Evolutionary conservation across 768 basidiomycete species (phyloP).

Genomic region (Naganishia antarctica): DNA sequence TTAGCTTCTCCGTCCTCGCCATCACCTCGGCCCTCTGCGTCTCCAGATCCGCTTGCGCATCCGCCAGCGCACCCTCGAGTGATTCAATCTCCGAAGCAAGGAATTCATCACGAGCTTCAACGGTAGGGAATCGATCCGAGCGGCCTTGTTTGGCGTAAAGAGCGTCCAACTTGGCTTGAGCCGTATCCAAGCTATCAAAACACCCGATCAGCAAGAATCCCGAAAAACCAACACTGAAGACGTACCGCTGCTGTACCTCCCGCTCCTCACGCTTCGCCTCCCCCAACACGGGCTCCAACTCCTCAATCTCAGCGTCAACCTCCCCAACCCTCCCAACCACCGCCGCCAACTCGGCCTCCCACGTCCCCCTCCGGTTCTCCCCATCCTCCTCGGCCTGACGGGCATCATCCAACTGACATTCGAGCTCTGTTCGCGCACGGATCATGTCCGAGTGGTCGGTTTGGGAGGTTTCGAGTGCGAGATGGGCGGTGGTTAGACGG

Average conservation of each 20-base stretch:
- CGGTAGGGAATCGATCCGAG: constrained; percentile 73
- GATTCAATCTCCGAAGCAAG: constrained; percentile 72
- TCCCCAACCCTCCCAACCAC: constrained; percentile 61
- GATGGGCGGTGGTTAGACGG: constrained; percentile 62
- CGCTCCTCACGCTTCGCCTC: constrained; percentile 53
- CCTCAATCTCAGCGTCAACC: constrained; percentile 62
- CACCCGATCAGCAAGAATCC: constrained; percentile 13
- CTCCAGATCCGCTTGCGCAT: constrained; percentile 59
- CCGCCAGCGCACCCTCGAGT: constrained; percentile 58
- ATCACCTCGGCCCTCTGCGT: constrained; percentile 49
- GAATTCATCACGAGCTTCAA: constrained; percentile 75
- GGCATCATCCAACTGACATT: constrained; percentile 76
- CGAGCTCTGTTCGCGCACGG: constrained; percentile 75
- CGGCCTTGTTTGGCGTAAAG: constrained; percentile 90
- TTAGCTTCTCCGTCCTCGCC: constrained; percentile 43
- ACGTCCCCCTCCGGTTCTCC: constrained; percentile 60
- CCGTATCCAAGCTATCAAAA: constrained; percentile 61
- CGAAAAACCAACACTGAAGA: not conserved
- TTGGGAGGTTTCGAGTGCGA: constrained; percentile 70
- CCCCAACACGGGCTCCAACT: constrained; percentile 68
- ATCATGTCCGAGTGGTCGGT: constrained; percentile 81
- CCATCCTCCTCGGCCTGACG: constrained; percentile 62
- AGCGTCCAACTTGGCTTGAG: constrained; percentile 63
- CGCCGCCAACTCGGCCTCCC: constrained; percentile 62
- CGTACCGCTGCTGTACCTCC: constrained; percentile 54